A percentile compares a stretch with the other conserved stretches of the same genome.
Conservation (phyloP, 2,329 filamentous ascomycete genomes). For the Talaromyces piceae region DNA sequence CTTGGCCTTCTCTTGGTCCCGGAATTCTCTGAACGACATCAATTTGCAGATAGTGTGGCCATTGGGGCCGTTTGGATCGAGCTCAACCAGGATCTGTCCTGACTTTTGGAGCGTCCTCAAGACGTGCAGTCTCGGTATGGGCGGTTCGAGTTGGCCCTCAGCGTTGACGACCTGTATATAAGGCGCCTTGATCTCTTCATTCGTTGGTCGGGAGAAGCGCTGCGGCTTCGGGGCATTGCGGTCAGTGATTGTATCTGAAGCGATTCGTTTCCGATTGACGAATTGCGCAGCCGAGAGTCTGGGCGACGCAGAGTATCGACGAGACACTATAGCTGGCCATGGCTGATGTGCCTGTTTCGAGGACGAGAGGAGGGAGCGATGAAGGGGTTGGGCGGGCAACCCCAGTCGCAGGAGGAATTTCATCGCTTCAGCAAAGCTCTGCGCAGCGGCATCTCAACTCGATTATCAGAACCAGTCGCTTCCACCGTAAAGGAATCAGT, state of each 20-base stretch:
- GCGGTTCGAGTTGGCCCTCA: constrained; percentile 23
- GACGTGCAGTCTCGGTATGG: constrained; percentile 20
- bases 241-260: neutral
- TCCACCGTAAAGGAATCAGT: too few species aligned
- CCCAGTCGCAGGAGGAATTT: constrained; percentile 4
- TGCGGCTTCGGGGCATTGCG: constrained; percentile 8
- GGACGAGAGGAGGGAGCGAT: constrained; percentile 1
- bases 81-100: constrained; percentile 46
- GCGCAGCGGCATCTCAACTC: neutral
- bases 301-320: neutral
- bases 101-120: constrained; percentile 43
- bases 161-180: constrained; percentile 30
- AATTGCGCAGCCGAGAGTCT: neutral
- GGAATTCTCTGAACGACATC: constrained; percentile 50
- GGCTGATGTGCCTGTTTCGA: neutral
- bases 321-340: neutral
- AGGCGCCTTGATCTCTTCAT: constrained; percentile 27
- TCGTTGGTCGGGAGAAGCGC: constrained; percentile 12
- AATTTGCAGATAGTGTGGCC: constrained; percentile 62
- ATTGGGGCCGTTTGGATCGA: constrained; percentile 29
- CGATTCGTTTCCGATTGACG: neutral
- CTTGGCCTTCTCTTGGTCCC: constrained; percentile 37
- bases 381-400: constrained; percentile 7
- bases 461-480: too few species aligned
- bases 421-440: neutral